Conservation (phyloP, 768 basidiomycete species). For the Podaxis sp. region DNA sequence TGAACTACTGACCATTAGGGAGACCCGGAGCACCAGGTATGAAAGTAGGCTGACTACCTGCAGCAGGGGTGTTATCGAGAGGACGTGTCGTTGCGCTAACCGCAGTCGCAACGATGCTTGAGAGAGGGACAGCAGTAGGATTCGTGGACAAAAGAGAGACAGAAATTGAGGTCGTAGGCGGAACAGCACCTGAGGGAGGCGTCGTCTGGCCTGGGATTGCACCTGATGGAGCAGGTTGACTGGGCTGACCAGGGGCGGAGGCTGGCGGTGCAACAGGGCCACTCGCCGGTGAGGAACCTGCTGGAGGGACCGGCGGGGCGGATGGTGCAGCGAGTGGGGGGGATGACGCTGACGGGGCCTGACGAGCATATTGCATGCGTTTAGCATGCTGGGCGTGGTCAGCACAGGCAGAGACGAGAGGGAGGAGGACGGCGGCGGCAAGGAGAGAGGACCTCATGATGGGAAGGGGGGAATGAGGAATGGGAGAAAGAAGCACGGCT, state of each 20-base stretch:
- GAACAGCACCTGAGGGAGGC: slow-evolving; percentile 12
- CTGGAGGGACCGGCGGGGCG: slow-evolving; percentile 7
- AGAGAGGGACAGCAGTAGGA: slow-evolving; percentile 58
- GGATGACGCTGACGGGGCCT: slow-evolving; percentile 16
- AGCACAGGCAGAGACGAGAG: slow-evolving; percentile 35
- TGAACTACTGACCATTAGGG: slow-evolving; percentile 40
- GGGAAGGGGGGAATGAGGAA: slow-evolving; percentile 11
- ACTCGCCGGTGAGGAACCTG: background rate
- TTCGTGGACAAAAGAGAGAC: slow-evolving; percentile 47
- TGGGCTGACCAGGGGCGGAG: background rate
- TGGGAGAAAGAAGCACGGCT: slow-evolving; percentile 14
- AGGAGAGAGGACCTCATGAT: slow-evolving; percentile 20
- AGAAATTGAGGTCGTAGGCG: slow-evolving; percentile 30
- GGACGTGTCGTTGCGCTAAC: slow-evolving; percentile 38
- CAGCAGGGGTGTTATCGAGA: slow-evolving; percentile 39
- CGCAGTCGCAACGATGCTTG: slow-evolving; percentile 41
- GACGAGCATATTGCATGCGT: slow-evolving; percentile 23
- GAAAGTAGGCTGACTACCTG: slow-evolving; percentile 47
- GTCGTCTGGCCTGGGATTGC: slow-evolving; percentile 3
- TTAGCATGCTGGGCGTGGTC: slow-evolving; percentile 19
- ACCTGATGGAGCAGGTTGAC: background rate
- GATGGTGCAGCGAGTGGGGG: background rate
- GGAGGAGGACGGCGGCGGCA: slow-evolving; percentile 33
- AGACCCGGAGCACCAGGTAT: slow-evolving; percentile 57
- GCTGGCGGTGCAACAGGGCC: background rate